Percentiles rank a stretch among this genome's conserved stretches.
Evolutionary conservation across 2,329 filamentous ascomycete species (phyloP).

Genomic region (Aspergillus sp.): DNA sequence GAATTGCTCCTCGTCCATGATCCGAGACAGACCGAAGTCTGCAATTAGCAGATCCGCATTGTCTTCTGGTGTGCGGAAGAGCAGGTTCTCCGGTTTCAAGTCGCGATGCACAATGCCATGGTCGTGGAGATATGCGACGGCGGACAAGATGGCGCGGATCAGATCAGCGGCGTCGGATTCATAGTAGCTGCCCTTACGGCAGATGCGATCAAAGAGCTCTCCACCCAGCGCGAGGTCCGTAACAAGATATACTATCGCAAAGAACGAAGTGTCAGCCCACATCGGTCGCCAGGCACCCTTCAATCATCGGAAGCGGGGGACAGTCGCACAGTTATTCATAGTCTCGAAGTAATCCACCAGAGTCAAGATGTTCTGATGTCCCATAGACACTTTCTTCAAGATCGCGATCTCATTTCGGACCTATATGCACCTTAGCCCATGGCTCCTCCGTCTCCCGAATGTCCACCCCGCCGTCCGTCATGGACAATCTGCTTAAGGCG

Average conservation of each 20-base stretch:
- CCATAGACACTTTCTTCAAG: constrained; percentile 97
- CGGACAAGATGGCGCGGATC: constrained; percentile 90
- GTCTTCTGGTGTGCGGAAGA: constrained; percentile 96
- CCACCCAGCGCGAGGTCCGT: constrained; percentile 95
- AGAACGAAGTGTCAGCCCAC: constrained; percentile 22
- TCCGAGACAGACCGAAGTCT: constrained; percentile 91
- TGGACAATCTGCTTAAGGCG: constrained; percentile 2
- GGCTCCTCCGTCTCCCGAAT: constrained; percentile 17
- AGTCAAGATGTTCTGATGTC: constrained; percentile 96
- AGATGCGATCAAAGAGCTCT: constrained; percentile 97
- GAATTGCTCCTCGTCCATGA: constrained; percentile 99
- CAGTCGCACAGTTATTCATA: constrained; percentile 82
- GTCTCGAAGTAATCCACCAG: constrained; percentile 99
- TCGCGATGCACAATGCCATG: constrained; percentile 98
- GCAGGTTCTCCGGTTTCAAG: constrained; percentile 93
- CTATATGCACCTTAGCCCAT: constrained; percentile 50
- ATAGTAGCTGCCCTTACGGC: constrained; percentile 97
- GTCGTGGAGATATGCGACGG: constrained; percentile 98
- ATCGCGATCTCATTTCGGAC: constrained; percentile 98
- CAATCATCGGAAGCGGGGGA: neutral
- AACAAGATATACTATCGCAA: constrained; percentile 77
- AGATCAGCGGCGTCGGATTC: constrained; percentile 95
- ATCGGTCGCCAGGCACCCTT: neutral
- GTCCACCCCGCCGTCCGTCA: neutral
- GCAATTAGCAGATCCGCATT: constrained; percentile 96